Percentiles rank a stretch among this genome's conserved stretches.
phyloP scores from a whole-genome alignment of 805 yeast species.

The Priceomyces castillae region DNA sequence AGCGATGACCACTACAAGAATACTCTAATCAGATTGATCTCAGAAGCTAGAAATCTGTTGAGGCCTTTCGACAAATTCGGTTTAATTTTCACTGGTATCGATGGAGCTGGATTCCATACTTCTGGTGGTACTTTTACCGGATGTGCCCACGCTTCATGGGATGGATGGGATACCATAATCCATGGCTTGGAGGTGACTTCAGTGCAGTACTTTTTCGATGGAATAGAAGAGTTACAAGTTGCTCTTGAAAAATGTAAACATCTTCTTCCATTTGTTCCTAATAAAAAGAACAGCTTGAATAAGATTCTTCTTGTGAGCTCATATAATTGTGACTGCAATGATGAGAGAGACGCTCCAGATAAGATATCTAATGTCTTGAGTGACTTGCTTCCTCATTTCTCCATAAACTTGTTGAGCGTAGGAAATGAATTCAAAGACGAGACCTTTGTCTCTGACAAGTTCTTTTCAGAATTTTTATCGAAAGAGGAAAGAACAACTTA shows the following conservation, averaged over 20 bases:
- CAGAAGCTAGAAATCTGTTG: slow-evolving; percentile 24
- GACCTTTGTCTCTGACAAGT: neutral
- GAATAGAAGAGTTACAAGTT: slow-evolving; percentile 21
- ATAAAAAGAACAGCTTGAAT: slow-evolving; percentile 5
- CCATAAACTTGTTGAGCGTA: neutral
- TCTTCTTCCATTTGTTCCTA: slow-evolving; percentile 24
- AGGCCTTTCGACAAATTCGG: slow-evolving; percentile 45
- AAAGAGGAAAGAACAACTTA: neutral
- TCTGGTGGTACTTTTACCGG: slow-evolving; percentile 47
- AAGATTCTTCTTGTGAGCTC: slow-evolving; percentile 16
- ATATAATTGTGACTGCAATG: neutral
- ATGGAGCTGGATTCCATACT: slow-evolving; percentile 37
- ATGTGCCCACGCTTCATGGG: slow-evolving; percentile 43
- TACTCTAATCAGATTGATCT: slow-evolving; percentile 22
- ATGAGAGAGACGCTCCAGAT: neutral
- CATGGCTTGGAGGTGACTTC: slow-evolving; percentile 31
- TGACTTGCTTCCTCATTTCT: neutral
- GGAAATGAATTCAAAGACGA: neutral
- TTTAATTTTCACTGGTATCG: slow-evolving; percentile 45
- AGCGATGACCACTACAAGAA: slow-evolving; percentile 26
- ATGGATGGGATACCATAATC: slow-evolving; percentile 47
- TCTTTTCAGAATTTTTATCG: neutral
- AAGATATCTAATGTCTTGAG: neutral
- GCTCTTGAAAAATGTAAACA: slow-evolving; percentile 27
- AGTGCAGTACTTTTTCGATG: slow-evolving; percentile 14